Conservation (phyloP, 768 basidiomycete species). For the Boletus sensibilis region DNA sequence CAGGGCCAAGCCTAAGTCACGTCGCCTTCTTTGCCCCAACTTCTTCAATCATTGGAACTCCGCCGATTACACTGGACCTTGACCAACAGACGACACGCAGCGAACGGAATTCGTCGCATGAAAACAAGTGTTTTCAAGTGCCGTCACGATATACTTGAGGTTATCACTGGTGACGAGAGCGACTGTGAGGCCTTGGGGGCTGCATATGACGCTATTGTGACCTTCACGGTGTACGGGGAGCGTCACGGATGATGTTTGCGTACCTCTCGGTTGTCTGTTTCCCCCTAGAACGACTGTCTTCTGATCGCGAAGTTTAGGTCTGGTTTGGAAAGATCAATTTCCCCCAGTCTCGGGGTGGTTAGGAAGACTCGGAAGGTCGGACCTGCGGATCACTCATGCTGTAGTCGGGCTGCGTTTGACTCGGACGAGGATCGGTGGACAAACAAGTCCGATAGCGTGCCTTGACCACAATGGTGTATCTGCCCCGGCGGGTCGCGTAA, state of each 20-base stretch:
- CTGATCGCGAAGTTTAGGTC: too few species aligned
- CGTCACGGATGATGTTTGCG: not conserved
- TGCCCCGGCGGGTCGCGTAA: not conserved
- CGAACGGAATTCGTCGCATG: not conserved
- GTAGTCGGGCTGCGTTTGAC: not conserved
- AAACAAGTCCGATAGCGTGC: not conserved
- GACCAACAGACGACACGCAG: too few species aligned
- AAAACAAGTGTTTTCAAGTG: not conserved
- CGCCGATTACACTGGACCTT: not conserved
- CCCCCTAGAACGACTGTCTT: too few species aligned
- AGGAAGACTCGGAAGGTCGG: not conserved
- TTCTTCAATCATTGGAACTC: not conserved
- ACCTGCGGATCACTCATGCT: not conserved
- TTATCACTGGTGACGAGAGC: not conserved
- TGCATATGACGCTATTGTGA: not conserved
- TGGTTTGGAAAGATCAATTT: too few species aligned
- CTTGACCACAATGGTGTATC: not conserved
- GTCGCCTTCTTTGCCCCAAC: not conserved
- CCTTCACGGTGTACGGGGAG: not conserved
- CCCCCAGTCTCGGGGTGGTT: not conserved
- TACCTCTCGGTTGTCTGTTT: not conserved
- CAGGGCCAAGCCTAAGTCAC: not conserved
- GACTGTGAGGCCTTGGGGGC: not conserved
- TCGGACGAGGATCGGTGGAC: not conserved
- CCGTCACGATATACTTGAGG: not conserved